Conservation (phyloP, 352 stramenopile species). For the Pythium apleroticum region DNA sequence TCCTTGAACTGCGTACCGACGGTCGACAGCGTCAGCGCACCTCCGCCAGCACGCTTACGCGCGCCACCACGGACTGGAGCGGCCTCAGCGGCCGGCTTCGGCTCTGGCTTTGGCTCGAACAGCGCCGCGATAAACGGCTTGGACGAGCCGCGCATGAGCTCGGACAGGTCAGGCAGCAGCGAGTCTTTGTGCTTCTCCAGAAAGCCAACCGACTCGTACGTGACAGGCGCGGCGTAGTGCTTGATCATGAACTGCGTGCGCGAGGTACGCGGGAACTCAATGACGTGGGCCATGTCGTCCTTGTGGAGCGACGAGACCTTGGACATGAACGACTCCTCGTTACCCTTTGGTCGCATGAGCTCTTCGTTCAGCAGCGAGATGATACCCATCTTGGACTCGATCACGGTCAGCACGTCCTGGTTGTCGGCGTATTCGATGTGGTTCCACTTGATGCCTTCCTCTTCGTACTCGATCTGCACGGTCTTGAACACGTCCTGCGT, state of each 20-base stretch:
- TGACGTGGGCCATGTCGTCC: conserved; percentile 80
- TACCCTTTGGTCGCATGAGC: conserved; percentile 86
- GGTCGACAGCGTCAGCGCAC: conserved; percentile 65
- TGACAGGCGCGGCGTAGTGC: conserved; percentile 94
- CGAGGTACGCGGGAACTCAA: conserved; percentile 82
- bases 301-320: conserved; percentile 84
- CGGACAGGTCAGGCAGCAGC: conserved; percentile 92
- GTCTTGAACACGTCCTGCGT: conserved; percentile 91
- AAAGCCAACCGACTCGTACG: conserved; percentile 93
- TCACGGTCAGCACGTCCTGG: conserved; percentile 84
- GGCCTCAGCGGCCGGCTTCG: conserved; percentile 38
- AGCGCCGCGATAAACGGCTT: conserved; percentile 73
- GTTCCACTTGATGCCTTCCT: conserved; percentile 91
- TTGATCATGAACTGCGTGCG: conserved; percentile 93
- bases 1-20: conserved; percentile 93
- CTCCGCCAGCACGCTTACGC: conserved; percentile 54
- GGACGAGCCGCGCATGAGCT: conserved; percentile 77
- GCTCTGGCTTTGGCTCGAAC: conserved; percentile 65
- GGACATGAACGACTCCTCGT: conserved; percentile 83
- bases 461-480: conserved; percentile 95
- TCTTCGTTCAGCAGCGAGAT: conserved; percentile 91
- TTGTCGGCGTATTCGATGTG: conserved; percentile 92
- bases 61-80: conserved; percentile 32
- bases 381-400: conserved; percentile 88
- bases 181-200: conserved; percentile 97